Percentiles rank a stretch among this genome's conserved stretches.
phyloP scores from a whole-genome alignment of 805 yeast species.

The Grigorovia humatica region DNA sequence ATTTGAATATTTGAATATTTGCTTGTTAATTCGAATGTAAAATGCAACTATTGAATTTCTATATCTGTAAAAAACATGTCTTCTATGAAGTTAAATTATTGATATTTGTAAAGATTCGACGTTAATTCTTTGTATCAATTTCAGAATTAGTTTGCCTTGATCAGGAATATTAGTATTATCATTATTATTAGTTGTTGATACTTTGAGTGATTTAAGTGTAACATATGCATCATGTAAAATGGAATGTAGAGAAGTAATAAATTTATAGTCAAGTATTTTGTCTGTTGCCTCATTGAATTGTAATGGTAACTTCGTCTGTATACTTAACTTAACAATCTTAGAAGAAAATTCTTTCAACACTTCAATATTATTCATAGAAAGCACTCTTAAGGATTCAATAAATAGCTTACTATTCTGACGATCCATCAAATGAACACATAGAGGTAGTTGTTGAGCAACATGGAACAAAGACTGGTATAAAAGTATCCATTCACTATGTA shows the following conservation, averaged over 20 bases:
- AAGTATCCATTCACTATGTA: conserved; percentile 8
- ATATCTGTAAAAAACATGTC: too few species aligned
- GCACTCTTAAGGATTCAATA: neutral
- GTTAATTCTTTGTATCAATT: neutral
- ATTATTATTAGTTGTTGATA: neutral
- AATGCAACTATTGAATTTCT: neutral
- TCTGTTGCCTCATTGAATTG: conserved; percentile 5
- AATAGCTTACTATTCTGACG: neutral
- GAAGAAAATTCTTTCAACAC: neutral
- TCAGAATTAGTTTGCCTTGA: neutral
- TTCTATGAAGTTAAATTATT: neutral
- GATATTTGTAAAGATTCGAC: neutral
- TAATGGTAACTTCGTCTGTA: conserved; percentile 14
- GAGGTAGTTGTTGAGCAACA: conserved; percentile 5
- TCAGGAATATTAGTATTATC: neutral
- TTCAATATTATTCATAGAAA: neutral
- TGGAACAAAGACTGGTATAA: conserved; percentile 23
- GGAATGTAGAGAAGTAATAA: conserved; percentile 21
- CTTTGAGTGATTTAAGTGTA: neutral
- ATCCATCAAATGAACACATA: neutral
- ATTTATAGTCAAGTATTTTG: conserved; percentile 12
- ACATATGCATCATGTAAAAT: conserved; percentile 14
- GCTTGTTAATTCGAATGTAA: neutral
- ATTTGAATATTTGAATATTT: too few species aligned
- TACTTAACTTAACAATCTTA: conserved; percentile 18